phyloP scores from a whole-genome alignment of 169 alveolate species.

The Plasmodium blacklocki region DNA sequence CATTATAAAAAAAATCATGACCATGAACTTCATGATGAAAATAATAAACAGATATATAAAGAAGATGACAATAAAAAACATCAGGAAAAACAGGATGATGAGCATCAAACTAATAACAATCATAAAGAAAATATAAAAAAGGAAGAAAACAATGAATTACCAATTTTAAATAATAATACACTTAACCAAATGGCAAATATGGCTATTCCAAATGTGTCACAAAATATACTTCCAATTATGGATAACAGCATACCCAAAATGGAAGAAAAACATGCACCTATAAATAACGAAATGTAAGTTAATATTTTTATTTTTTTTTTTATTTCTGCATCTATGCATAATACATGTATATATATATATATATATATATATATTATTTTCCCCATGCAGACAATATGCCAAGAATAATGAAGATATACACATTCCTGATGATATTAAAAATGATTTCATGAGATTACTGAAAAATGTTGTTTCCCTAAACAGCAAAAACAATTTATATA shows the following conservation, averaged over 20 bases:
- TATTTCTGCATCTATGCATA: not conserved
- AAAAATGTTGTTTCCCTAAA: constrained; percentile 41
- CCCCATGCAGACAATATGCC: constrained; percentile 9
- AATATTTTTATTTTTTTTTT: constrained; percentile 3
- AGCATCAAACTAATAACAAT: no score
- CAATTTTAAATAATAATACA: not conserved
- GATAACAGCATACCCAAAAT: constrained; percentile 2
- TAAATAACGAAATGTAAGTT: constrained; percentile 18
- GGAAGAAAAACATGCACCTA: constrained; percentile 6
- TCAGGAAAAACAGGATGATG: not conserved
- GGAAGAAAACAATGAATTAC: not conserved
- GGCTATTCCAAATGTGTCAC: constrained; percentile 16
- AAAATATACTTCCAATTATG: constrained; percentile 12
- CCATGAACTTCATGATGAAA: not conserved
- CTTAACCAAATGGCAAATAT: no score
- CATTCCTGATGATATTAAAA: constrained; percentile 66
- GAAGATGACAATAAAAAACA: not conserved
- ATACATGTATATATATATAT: not conserved
- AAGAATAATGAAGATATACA: constrained; percentile 45
- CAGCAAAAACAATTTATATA: constrained; percentile 8
- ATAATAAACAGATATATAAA: not conserved
- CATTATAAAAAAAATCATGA: not conserved
- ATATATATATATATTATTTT: not conserved
- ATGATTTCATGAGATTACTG: constrained; percentile 47
- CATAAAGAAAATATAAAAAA: not conserved